Evolutionary conservation across 441 rosid species (phyloP), one percentile per base, ranked within the genome.

Genomic region (Adansonia gregorii): DNA sequence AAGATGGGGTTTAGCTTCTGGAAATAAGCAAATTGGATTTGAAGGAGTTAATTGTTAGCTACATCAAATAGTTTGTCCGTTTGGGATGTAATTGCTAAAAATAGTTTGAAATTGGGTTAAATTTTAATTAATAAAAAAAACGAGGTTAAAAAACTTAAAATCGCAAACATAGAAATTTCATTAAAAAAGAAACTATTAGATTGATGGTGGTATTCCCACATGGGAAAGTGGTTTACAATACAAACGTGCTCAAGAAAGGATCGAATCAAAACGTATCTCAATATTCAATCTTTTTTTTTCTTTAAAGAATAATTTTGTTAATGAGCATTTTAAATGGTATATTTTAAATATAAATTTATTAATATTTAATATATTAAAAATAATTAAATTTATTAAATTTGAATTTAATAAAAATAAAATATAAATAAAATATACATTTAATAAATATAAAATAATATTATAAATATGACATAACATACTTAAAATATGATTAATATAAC

Each of bases 231-330:
- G 69, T 17, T 65, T 31, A 31, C 2, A 31, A 31, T 41, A 9
- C 63, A 74, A 80, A 82, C 83, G 86, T 83, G 86, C 76, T 70
- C 20, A 45, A 49, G n/a, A n/a, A 56, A 60, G 45, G 31, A 35
- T 76, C 78, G 35, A 56, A 79, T 72, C 71, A 80, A 83, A 83
- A 85, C 83, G 84, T 82, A 87, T 60, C 68, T 15, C 78, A 39
- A 68, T 74, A 17, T 41, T 78, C 68, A 61, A 59, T 20, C 51
- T 63, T 24, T 69, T 15, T 54, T 51, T 9, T 52, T 4, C n/a
- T 48, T 67, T 41, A 67, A 15, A 4, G 4, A 15, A 48, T 0
- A 22, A 15, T 19, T 9, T 22, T 17, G 70, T 61, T 27, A 12
- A 5, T 27, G n/a, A 51, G 6, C 27, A 8, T 22, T 63, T 31